phyloP scores from a whole-genome alignment of 2,329 filamentous ascomycete species.

The Hymenoscyphus occultus region DNA sequence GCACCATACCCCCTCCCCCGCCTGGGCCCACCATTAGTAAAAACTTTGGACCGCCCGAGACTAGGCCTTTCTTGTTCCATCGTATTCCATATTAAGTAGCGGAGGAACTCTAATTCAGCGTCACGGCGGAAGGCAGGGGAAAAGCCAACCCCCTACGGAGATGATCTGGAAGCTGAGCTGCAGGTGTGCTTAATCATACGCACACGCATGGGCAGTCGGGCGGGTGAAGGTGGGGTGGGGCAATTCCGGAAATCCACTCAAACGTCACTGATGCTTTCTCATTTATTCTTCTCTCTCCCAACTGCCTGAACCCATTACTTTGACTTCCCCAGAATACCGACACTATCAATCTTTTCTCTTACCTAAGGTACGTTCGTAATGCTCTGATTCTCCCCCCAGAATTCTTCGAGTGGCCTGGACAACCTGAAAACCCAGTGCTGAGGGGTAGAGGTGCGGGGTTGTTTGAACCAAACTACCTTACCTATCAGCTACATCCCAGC shows the following conservation, averaged over 20 bases:
- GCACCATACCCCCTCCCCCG: too few species aligned
- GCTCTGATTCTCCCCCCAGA: background rate
- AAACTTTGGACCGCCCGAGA: background rate
- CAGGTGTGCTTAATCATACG: background rate
- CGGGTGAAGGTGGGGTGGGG: background rate
- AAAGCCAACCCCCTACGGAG: background rate
- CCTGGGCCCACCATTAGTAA: background rate
- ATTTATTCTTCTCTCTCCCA: background rate
- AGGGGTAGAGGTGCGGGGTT: slow-evolving; percentile 5
- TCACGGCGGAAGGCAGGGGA: background rate
- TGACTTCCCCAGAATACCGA: background rate
- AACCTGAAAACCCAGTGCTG: background rate
- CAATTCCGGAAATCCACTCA: background rate
- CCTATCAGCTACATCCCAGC: background rate
- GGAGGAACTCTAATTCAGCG: background rate
- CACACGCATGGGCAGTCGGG: too few species aligned
- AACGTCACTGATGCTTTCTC: background rate
- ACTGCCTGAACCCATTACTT: background rate
- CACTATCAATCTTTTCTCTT: background rate
- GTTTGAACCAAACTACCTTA: background rate
- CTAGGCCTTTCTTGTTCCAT: background rate
- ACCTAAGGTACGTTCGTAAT: background rate
- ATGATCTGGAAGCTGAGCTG: background rate
- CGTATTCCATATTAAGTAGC: background rate
- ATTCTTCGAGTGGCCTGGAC: background rate